Evolutionary conservation across 192 early-diverging fungal species (phyloP), one percentile per base, ranked within the genome.

Genomic region (Rhizophagus clarus): DNA sequence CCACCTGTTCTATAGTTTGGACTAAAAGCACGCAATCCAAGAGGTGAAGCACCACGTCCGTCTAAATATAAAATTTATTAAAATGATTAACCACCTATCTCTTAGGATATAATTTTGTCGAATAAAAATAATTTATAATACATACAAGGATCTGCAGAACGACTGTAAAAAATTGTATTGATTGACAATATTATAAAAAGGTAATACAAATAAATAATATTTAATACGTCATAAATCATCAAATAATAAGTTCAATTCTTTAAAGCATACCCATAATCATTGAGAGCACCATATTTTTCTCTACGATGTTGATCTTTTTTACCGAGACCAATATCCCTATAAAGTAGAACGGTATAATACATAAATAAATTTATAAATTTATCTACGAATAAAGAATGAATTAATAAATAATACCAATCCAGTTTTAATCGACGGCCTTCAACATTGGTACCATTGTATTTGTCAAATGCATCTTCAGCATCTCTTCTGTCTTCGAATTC

Each of bases 401-500:
- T 40, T n/a, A 70, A 68, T 37, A 68, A 31, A n/a, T 60, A 56
- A 47, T 85, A 86, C 88, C 88, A 89, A 63, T 89, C 88, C 17
- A 89, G 60, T 75, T 88, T 89, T 63, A 89, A 69, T 47, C 88
- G 81, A 63, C 88, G 86, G 31, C 88, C 88, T 61, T 89, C 88
- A 4, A 89, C 88, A 63, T 81, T 87, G 45, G 88, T 91, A 66
- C 89, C 88, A 83, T 88, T 85, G 62, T 85, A 90, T 76, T 90
- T 89, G 61, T 89, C 90, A 84, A 87, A 87, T 10, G 90, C 90
- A 66, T 91, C 90, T 76, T 91, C 89, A 2, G 90, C 90, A 67
- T 89, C 86, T 68, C 86, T 82, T 74, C 90, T 88, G 49, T 94
- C 91, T 69, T 92, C 91, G 85, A 89, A 95, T 61, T 91, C 88